These are phyloP conservation scores for Phlegmacium glaucopus DNA, from an alignment of 768 basidiomycete species.

Conservation along the genomic window DNA sequence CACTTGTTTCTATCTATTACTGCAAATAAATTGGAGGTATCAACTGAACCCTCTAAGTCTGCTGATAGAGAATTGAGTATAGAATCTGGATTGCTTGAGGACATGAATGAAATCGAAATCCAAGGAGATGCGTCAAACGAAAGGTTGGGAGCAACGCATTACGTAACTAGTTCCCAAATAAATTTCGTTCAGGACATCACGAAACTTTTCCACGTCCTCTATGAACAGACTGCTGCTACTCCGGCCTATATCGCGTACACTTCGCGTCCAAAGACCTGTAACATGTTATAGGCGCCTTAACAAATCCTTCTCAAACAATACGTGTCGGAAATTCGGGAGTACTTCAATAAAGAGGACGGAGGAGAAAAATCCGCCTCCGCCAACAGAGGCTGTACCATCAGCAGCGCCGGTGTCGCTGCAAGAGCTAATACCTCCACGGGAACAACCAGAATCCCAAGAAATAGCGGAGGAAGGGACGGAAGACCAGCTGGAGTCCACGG, in stretches of 20 bases:
- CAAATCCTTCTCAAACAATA: conserved; percentile 10
- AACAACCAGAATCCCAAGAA: too few relatives aligned
- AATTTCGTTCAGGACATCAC: conserved; percentile 8
- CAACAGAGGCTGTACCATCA: too few relatives aligned
- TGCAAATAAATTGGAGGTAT: conserved; percentile 51
- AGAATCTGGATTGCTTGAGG: conserved; percentile 22
- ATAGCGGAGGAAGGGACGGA: too few relatives aligned
- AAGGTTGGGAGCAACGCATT: too few relatives aligned
- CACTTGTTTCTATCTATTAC: conserved; percentile 69
- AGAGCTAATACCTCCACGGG: too few relatives aligned
- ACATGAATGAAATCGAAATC: too few relatives aligned
- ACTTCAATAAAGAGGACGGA: conserved; percentile 15
- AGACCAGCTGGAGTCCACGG: too few relatives aligned
- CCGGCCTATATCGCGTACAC: conserved; percentile 25
- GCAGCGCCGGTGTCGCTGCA: too few relatives aligned
- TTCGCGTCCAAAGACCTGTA: conserved; percentile 21
- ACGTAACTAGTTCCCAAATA: background rate
- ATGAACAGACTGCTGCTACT: conserved; percentile 23
- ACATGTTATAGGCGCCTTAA: conserved; percentile 5
- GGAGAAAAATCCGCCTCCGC: background rate
- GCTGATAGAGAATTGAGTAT: conserved; percentile 39
- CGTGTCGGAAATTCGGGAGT: conserved; percentile 15
- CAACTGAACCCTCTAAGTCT: conserved; percentile 39
- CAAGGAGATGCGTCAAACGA: too few relatives aligned
- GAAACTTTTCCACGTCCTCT: conserved; percentile 2